phyloP scores from a whole-genome alignment of 805 yeast genomes.

The Schizosaccharomyces pombe region DNA sequence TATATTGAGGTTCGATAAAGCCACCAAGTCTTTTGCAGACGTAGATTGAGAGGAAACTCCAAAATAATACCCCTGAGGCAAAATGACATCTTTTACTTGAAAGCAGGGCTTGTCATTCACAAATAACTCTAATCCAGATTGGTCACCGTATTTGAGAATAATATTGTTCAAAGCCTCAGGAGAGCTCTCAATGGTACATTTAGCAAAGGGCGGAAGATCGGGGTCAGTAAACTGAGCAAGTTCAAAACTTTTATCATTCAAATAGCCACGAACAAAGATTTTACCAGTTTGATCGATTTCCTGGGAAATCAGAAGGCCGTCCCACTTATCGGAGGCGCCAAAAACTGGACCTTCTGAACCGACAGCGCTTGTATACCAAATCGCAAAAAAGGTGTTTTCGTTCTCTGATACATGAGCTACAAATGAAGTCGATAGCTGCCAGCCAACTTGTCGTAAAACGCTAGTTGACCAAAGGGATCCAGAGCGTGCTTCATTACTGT shows the following conservation, averaged over 20 bases:
- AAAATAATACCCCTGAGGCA: neutral
- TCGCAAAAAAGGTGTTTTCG: neutral
- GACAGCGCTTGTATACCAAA: neutral
- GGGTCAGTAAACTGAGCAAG: neutral
- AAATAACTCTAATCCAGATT: neutral
- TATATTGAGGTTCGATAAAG: neutral
- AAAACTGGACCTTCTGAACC: neutral
- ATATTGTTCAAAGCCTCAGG: neutral
- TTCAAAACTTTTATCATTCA: neutral
- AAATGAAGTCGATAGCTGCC: neutral
- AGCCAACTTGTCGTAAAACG: neutral
- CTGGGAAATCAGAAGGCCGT: neutral
- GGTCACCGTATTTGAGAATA: neutral
- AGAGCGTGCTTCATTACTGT: no score
- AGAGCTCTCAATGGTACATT: neutral
- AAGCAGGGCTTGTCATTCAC: neutral
- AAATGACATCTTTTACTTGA: neutral
- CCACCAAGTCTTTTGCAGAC: neutral
- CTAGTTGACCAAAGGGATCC: neutral
- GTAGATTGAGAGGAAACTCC: neutral
- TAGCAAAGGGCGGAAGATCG: neutral
- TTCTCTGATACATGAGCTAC: neutral
- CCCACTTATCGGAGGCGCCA: neutral
- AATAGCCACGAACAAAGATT: neutral
- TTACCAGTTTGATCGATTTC: neutral